phyloP scores from a whole-genome alignment of 306 rosid species.

The Trifolium pratense region DNA sequence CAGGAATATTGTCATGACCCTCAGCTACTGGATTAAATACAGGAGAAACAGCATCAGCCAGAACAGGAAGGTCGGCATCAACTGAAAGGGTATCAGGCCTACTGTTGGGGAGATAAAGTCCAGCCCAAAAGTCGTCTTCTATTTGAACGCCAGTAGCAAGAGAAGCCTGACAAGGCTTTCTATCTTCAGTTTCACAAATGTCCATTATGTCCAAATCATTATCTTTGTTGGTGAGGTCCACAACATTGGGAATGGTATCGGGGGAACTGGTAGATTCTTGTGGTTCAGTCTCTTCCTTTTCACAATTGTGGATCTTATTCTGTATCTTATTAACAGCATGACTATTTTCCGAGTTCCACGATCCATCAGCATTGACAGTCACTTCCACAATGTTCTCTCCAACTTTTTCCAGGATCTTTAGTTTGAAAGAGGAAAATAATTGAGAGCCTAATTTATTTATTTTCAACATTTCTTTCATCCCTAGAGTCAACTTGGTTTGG shows the following conservation, averaged over 20 bases:
- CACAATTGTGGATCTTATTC: constrained; percentile 40
- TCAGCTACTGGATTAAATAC: constrained; percentile 57
- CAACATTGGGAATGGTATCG: constrained; percentile 40
- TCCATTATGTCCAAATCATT: constrained; percentile 53
- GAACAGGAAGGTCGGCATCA: constrained; percentile 46
- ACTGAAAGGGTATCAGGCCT: constrained; percentile 47
- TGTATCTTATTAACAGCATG: constrained; percentile 46
- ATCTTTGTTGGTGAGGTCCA: constrained; percentile 79
- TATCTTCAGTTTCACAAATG: constrained; percentile 53
- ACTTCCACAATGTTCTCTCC: constrained; percentile 73
- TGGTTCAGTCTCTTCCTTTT: constrained; percentile 51
- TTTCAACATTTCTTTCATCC: constrained; percentile 6
- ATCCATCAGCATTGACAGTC: constrained; percentile 77
- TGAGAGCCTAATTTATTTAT: constrained; percentile 13
- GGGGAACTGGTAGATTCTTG: constrained; percentile 46
- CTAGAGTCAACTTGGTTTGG: constrained; percentile 29
- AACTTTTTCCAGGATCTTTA: constrained; percentile 76
- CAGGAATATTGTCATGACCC: constrained; percentile 45
- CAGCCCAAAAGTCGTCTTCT: constrained; percentile 60
- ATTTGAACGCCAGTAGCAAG: constrained; percentile 38
- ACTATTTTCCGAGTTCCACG: constrained; percentile 69
- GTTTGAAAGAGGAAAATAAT: constrained; percentile 8
- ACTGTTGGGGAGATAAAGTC: constrained; percentile 34
- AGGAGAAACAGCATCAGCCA: constrained; percentile 52
- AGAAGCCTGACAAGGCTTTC: constrained; percentile 55